Conservation (phyloP, 148 eudicot genomes). For the Fagopyrum esculentum region DNA sequence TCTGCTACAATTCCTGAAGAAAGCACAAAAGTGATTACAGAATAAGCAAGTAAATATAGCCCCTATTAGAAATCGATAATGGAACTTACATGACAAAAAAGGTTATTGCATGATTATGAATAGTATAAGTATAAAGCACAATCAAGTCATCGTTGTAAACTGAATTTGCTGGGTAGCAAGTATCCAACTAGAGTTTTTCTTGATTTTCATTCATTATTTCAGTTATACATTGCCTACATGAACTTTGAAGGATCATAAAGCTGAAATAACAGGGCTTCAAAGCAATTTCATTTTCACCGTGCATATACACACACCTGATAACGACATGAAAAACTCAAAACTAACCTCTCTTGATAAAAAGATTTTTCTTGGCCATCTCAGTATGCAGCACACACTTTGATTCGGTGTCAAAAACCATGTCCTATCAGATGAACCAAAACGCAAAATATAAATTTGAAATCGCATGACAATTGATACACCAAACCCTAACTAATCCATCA, state of each 20-base stretch:
- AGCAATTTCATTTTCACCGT: neutral
- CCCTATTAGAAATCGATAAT: neutral
- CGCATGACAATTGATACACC: neutral
- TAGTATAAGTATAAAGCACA: neutral
- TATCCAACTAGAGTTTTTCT: neutral
- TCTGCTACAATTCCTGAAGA: slow-evolving; percentile 12
- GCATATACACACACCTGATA: neutral
- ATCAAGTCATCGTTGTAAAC: neutral
- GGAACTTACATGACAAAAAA: neutral
- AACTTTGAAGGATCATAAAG: neutral
- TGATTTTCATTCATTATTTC: neutral
- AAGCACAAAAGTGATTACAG: neutral
- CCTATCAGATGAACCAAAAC: slow-evolving; percentile 29
- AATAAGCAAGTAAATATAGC: neutral
- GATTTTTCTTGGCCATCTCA: slow-evolving; percentile 98
- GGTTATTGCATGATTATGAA: neutral
- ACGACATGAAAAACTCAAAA: slow-evolving; percentile 12
- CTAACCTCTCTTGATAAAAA: slow-evolving; percentile 88
- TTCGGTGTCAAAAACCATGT: slow-evolving; percentile 78
- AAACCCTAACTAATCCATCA: neutral
- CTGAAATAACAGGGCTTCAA: neutral
- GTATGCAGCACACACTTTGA: slow-evolving; percentile 74
- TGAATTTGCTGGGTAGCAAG: neutral
- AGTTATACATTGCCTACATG: neutral
- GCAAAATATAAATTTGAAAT: slow-evolving; percentile 1